phyloP scores from a whole-genome alignment of 805 yeast genomes.

The Tetrapisispora iriomotensis region DNA sequence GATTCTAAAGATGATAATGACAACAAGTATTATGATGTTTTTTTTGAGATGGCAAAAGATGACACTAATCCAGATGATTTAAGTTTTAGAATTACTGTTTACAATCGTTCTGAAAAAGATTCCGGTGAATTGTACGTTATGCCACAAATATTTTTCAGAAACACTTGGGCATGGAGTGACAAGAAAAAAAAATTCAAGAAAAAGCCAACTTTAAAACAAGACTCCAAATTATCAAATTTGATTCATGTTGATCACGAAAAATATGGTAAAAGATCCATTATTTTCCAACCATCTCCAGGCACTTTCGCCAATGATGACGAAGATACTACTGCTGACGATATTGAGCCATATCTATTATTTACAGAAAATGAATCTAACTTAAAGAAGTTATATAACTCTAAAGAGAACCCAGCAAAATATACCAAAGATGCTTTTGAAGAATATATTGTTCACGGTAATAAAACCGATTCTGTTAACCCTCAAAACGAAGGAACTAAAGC shows the following conservation, averaged over 20 bases:
- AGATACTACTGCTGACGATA: conserved; percentile 36
- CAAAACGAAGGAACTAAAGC: conserved; percentile 67
- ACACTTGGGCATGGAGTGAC: conserved; percentile 87
- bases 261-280: conserved; percentile 54
- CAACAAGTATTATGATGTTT: conserved; percentile 74
- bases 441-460: conserved; percentile 48
- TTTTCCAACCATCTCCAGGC: conserved; percentile 82
- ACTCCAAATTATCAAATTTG: conserved; percentile 32
- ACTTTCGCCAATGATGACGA: conserved; percentile 38
- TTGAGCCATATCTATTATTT: conserved; percentile 67
- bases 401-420: conserved; percentile 44
- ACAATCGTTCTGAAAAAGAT: conserved; percentile 60
- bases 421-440: conserved; percentile 92
- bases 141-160: conserved; percentile 78
- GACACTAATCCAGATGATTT: conserved; percentile 73
- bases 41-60: conserved; percentile 82
- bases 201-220: conserved; percentile 39
- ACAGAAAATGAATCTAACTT: conserved; percentile 87
- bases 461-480: conserved; percentile 58
- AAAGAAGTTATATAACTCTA: conserved; percentile 52
- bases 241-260: conserved; percentile 57
- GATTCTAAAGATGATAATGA: conserved; percentile 36
- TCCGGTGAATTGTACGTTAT: conserved; percentile 82
- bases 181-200: conserved; percentile 33
- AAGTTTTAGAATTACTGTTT: conserved; percentile 77